Evolutionary conservation across 1,284 basidiomycete species (phyloP), one percentile per base, ranked within the genome.

Genomic region (Ganoderma resinaceum): DNA sequence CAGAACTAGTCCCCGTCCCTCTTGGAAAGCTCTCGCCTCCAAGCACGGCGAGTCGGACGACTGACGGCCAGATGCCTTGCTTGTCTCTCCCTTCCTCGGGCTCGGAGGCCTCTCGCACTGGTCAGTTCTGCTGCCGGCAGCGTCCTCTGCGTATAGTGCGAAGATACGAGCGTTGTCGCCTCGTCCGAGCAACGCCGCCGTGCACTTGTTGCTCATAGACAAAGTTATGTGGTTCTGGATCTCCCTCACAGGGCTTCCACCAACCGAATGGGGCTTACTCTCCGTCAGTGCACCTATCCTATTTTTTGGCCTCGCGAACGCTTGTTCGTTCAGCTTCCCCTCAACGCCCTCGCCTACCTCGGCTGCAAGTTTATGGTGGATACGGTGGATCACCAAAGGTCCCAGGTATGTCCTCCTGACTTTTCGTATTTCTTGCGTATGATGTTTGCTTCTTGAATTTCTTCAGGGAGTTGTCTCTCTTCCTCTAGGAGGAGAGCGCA

Each of bases 261-360:
- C 84, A 92, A 93, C 92, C 85, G 86, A 93, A 94, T 93, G 92
- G 92, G 92, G 92, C 92, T 94, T 90, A 93, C 91, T 93, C 90
- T 91, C 86, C 80, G 82, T 83, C 87, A 88, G 85, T 87, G 84
- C 55, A 40, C 33, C 20, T 12, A 20, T 20, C 62, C 77, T 79
- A 85, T 86, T 89, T 89, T 86, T 85, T 82, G 78, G n/a, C 75
- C 62, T 62, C 59, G 71, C 73, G 86, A 84, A 84, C 85, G 75
- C 66, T 59, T 57, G 60, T 58, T 52, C 59, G 62, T 49, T 66
- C 65, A 26, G 14, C 31, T 63, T 29, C 53, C 16, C 62, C 68
- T 66, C 38, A 26, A 23, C 18, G 29, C n/a, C n/a, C n/a, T 33
- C 8, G 31, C 20, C 52, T 5, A 3, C 16, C 33, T 49, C 14